A percentile compares a stretch with the other conserved stretches of the same genome.
Evolutionary conservation across 2,329 filamentous ascomycete genomes (phyloP).

Genomic region (Sporothrix schenckii): DNA sequence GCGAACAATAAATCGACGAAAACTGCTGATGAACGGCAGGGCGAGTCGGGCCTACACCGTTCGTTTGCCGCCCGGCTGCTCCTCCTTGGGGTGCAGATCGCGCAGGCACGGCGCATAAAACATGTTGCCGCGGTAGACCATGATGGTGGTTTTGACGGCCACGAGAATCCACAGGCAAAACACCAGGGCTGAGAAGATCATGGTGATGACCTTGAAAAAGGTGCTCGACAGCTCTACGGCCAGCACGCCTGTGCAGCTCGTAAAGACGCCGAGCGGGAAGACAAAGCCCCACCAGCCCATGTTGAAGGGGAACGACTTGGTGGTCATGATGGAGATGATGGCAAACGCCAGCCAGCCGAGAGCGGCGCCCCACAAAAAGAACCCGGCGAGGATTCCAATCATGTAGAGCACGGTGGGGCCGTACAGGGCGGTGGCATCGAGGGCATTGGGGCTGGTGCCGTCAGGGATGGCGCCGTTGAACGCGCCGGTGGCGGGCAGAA

Average conservation of each 20-base stretch:
- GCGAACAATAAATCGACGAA: background rate
- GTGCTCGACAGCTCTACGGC: constrained; percentile 48
- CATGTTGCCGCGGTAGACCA: constrained; percentile 48
- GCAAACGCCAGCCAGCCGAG: constrained; percentile 45
- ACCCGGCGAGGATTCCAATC: constrained; percentile 48
- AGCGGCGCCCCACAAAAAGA: constrained; percentile 45
- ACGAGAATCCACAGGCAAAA: constrained; percentile 51
- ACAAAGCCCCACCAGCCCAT: constrained; percentile 48
- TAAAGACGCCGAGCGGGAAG: constrained; percentile 47
- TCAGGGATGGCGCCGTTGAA: constrained; percentile 44
- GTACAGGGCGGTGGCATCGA: constrained; percentile 44
- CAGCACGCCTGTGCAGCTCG: constrained; percentile 48
- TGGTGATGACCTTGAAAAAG: constrained; percentile 48
- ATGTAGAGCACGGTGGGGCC: constrained; percentile 60
- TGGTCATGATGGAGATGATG: constrained; percentile 40
- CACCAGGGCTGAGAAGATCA: constrained; percentile 48
- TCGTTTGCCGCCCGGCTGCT: constrained; percentile 29
- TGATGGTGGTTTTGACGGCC: constrained; percentile 45
- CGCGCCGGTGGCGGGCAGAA: constrained; percentile 42
- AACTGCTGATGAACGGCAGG: background rate
- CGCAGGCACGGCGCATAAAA: constrained; percentile 52
- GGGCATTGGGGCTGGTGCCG: constrained; percentile 41
- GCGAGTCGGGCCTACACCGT: constrained; percentile 16
- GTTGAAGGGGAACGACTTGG: constrained; percentile 46
- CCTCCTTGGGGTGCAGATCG: constrained; percentile 35